phyloP scores from a whole-genome alignment of 2,329 filamentous ascomycete genomes.

The Fusarium camptoceras region DNA sequence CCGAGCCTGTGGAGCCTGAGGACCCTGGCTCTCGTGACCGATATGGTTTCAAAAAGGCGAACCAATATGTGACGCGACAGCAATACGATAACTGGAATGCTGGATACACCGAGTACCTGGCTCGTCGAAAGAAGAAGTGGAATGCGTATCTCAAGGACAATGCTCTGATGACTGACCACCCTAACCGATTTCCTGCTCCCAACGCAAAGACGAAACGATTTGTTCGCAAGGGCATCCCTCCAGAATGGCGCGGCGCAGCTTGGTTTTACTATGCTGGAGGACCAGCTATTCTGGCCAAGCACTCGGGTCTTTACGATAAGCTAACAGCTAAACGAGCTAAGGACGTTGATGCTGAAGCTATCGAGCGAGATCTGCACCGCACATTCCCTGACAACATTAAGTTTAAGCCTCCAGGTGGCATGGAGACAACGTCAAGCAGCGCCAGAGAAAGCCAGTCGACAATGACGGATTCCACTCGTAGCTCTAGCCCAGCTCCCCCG shows the following conservation, averaged over 20 bases:
- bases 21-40: constrained; percentile 74
- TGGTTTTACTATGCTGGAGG: constrained; percentile 98
- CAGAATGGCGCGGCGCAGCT: constrained; percentile 92
- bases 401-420: constrained; percentile 75
- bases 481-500: constrained; percentile 51
- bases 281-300: constrained; percentile 79
- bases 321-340: constrained; percentile 74
- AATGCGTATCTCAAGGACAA: constrained; percentile 79
- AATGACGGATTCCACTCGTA: constrained; percentile 49
- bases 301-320: constrained; percentile 80
- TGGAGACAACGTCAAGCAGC: constrained; percentile 50
- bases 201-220: constrained; percentile 89
- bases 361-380: constrained; percentile 91
- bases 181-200: constrained; percentile 81
- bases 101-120: constrained; percentile 79
- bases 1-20: constrained; percentile 55
- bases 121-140: constrained; percentile 85
- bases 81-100: constrained; percentile 87
- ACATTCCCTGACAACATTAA: constrained; percentile 95
- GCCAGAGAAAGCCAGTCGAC: constrained; percentile 54
- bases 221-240: constrained; percentile 91
- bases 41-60: constrained; percentile 92
- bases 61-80: constrained; percentile 78
- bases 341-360: constrained; percentile 83
- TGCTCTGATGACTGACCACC: constrained; percentile 76